Base-by-base conservation (phyloP, 768 basidiomycete species). In the Boletus edulis region DNA sequence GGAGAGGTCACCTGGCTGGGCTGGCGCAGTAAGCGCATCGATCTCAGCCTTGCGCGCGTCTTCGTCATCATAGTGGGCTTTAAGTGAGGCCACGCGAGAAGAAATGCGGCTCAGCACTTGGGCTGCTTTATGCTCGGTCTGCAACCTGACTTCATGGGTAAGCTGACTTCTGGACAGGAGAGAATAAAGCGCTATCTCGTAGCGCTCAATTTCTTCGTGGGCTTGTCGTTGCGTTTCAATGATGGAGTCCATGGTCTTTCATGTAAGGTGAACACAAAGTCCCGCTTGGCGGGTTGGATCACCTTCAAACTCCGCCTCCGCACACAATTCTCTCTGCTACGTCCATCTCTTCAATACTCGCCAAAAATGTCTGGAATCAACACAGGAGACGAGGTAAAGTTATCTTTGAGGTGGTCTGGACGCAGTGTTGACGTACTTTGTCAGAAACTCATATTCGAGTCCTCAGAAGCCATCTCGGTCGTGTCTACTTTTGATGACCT, bases 171-270 rank as follows among this genome's bases (percentile, higher is more conserved):
- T 78, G 14, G 91, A 87, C 31, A 98, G 81, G 15, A 97, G 77
- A 4, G 86, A 86, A 53, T 92, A 91, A 17, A 98, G 81, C 11
- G 89, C 92, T 46, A 85, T 81, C 70, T 98, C 90, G 62, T 93
- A 90, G 49, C 90, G 86, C 75, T 99, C 96, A 24, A 94, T 81
- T 71, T 98, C 95, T 74, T 98, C 94, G 74, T 98, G 96, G 13
- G 88, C 90, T 65, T 94, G 94, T 49, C 96, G 86, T 67, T 96
- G 91, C n/a, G 91, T 76, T 74, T 99, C 96, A 68, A 98, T 79
- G 65, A 92, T 78, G 44, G 92, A 94, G 80, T 98, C 94, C 95
- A 97, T 97, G 42, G 38, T n/a, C 18, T 49, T 43, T 31, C 58
- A 32, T 29, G 39, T 29, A 49, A 40, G 15, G 10, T 4, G 34